Evolutionary conservation across 345 rosid species (phyloP).

Genomic region (Xanthoceras sorbifolium): DNA sequence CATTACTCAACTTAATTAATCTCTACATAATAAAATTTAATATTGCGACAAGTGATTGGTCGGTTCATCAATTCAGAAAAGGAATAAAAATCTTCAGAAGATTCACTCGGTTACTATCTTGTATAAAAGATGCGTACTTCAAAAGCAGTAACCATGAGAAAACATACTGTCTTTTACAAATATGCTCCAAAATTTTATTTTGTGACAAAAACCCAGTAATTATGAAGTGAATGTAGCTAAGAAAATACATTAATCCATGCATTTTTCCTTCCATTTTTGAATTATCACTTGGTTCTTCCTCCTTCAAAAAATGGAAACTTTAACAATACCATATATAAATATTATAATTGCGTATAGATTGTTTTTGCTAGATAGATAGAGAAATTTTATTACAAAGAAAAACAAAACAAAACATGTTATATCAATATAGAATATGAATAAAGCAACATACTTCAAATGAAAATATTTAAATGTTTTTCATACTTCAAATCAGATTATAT

Average conservation of each 20-base stretch:
- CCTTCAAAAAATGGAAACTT: constrained; percentile 3
- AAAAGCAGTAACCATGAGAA: constrained; percentile 24
- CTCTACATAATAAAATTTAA: constrained; percentile 10
- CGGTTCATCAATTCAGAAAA: neutral
- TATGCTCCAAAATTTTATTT: constrained; percentile 8
- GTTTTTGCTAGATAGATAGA: neutral
- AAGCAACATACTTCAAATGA: neutral
- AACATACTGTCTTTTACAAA: neutral
- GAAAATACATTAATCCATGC: constrained; percentile 17
- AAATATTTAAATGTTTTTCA: neutral
- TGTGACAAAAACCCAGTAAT: constrained; percentile 17
- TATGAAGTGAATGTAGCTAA: constrained; percentile 36
- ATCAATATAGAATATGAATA: neutral
- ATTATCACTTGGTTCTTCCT: constrained; percentile 15
- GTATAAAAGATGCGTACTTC: constrained; percentile 11
- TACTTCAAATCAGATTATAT: constrained; percentile 14
- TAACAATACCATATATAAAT: neutral
- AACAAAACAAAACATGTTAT: constrained; percentile 1
- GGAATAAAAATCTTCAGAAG: constrained; percentile 6
- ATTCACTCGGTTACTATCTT: constrained; percentile 7
- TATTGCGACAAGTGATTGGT: constrained; percentile 8
- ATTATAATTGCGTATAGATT: neutral
- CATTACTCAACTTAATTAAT: constrained; percentile 3
- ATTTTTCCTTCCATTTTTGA: constrained; percentile 23
- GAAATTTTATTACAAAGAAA: neutral